phyloP scores from a whole-genome alignment of 2,329 filamentous ascomycete genomes.

The Aspergillus sp. region DNA sequence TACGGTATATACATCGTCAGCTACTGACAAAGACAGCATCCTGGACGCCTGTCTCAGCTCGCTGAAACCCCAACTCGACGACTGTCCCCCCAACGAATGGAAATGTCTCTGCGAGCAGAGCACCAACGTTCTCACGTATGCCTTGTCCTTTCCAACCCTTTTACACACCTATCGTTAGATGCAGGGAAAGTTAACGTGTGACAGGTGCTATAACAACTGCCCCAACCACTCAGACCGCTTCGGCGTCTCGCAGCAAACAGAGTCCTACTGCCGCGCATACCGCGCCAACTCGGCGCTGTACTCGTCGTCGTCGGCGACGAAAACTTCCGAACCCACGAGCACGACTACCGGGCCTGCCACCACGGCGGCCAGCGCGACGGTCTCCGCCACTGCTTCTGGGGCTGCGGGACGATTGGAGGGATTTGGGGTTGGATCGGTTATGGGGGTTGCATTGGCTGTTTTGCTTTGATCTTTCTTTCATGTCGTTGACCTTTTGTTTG shows the following conservation, averaged over 20 bases:
- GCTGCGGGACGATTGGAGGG: neutral
- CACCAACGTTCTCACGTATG: slow-evolving; percentile 50
- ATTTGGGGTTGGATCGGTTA: neutral
- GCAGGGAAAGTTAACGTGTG: neutral
- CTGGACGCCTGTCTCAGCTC: slow-evolving; percentile 48
- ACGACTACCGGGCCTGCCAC: neutral
- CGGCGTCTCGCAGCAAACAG: slow-evolving; percentile 30
- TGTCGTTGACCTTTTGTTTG: too few relatives aligned
- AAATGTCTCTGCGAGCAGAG: slow-evolving; percentile 59
- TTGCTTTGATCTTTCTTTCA: neutral
- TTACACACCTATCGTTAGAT: neutral
- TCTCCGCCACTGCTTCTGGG: neutral
- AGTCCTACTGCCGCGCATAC: slow-evolving; percentile 43
- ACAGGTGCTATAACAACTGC: slow-evolving; percentile 64
- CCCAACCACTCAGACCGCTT: slow-evolving; percentile 45
- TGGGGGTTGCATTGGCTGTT: neutral
- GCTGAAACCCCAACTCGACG: slow-evolving; percentile 40
- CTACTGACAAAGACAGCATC: slow-evolving; percentile 38
- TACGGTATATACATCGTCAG: neutral
- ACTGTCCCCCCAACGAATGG: slow-evolving; percentile 50
- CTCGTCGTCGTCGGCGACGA: slow-evolving; percentile 10
- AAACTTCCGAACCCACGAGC: neutral
- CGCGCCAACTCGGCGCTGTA: slow-evolving; percentile 29
- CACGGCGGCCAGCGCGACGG: neutral
- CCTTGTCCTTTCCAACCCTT: neutral